Base-by-base conservation (phyloP, 2,329 filamentous ascomycete species). In the Sphaerulina vaccinii region DNA sequence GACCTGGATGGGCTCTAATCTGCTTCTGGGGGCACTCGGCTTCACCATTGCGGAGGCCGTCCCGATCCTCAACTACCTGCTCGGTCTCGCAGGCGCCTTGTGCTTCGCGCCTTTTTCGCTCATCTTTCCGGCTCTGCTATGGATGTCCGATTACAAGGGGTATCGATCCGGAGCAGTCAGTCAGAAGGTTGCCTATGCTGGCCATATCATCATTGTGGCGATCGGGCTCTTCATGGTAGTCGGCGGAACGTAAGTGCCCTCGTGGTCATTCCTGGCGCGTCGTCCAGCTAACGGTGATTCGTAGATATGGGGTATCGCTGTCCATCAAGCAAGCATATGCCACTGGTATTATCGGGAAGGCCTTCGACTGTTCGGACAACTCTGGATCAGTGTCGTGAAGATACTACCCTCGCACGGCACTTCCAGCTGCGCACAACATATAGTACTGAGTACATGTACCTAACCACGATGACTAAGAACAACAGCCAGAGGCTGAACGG, bases 31-130 rank as follows among this genome's bases (percentile, higher is more conserved):
- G 0, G 60, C 72, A 3, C 61, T 77, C 33, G 68, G 73, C 7
- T 80, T 78, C 58, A 62, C 80, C 44, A 65, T 81, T 16, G 77
- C 78, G 1, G 70, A 70, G n/a, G 75, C 74, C 0, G 76, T 80
- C n/a, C 78, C 78, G 0, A 77, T 79, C 47, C 79, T 80, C 65
- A 76, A 76, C 52, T 78, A 74, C 55, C 58, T 79, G n/a, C 59
- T 79, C 13, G 72, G 73, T 2, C 59, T 79, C 3, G 71, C 75
- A 3, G 76, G 75, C 2, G 71, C 70, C 11, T 53, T 80, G 8
- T 76, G 73, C 40, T 79, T 78, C 56, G 75, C 77, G 15, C 76
- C 75, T 0, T 56, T 80, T 45, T 74, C 73, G 2, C 67, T 80
- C 24, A 70, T 68, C 1, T 61, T 79, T 9, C 76, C 75, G 0